These are phyloP conservation scores for Rhodotorula sp. DNA, from an alignment of 1,284 basidiomycete genomes.

Conservation along the genomic window DNA sequence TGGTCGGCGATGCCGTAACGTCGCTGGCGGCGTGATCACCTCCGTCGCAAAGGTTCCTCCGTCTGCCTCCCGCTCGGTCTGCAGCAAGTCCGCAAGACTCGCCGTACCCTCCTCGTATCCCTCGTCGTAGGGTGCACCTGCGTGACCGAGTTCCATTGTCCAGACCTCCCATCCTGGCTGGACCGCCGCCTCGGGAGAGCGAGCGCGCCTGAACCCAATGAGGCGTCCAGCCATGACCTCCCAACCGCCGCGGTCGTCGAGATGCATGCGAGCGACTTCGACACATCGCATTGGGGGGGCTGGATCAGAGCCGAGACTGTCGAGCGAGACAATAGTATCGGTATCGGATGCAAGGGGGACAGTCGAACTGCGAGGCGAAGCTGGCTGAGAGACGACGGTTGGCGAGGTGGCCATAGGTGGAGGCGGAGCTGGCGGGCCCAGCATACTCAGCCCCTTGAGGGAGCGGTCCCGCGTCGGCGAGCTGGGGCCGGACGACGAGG, in stretches of 20 bases:
- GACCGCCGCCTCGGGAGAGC: neutral
- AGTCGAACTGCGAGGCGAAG: slow-evolving; percentile 7
- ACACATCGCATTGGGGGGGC: slow-evolving; percentile 47
- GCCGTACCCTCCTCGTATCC: slow-evolving; percentile 12
- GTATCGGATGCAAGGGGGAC: neutral
- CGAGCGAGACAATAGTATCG: neutral
- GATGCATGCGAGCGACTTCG: slow-evolving; percentile 57
- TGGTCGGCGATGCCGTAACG: neutral
- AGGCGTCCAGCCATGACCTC: slow-evolving; percentile 52
- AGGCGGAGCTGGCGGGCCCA: neutral
- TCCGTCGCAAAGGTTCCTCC: neutral
- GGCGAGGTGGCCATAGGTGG: slow-evolving; percentile 66
- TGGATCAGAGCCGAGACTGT: neutral
- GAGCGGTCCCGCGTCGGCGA: slow-evolving; percentile 11
- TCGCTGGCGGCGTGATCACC: neutral
- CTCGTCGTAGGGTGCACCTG: neutral
- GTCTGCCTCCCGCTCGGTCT: neutral
- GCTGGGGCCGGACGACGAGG: neutral
- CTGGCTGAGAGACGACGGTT: slow-evolving; percentile 55
- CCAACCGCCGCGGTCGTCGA: slow-evolving; percentile 71
- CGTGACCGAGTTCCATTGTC: slow-evolving; percentile 7
- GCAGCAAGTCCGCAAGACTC: slow-evolving; percentile 3
- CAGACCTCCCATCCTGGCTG: slow-evolving; percentile 28
- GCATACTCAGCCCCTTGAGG: neutral
- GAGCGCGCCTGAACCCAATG: slow-evolving; percentile 59